These are phyloP conservation scores for Candida piceae DNA, from an alignment of 805 yeast species.

Conservation along the genomic window DNA sequence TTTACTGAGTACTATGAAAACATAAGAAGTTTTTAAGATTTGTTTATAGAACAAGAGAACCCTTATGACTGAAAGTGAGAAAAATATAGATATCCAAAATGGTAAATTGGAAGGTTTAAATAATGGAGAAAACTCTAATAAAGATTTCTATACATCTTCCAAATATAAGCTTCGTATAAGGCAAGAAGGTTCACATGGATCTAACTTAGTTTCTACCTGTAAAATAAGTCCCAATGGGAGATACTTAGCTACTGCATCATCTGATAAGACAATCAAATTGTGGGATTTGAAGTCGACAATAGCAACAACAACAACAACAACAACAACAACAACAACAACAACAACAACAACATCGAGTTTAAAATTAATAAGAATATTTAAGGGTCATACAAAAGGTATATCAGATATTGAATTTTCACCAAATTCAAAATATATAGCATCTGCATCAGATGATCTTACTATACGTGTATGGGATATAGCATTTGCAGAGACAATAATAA, in stretches of 20 bases:
- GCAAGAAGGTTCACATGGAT: slow-evolving; percentile 10
- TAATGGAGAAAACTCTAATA: too few relatives aligned
- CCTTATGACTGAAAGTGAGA: too few relatives aligned
- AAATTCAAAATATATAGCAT: slow-evolving; percentile 64
- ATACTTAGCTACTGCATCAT: slow-evolving; percentile 51
- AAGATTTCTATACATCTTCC: too few relatives aligned
- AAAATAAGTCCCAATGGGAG: slow-evolving; percentile 59
- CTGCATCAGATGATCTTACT: slow-evolving; percentile 83
- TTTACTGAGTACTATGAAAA: too few relatives aligned
- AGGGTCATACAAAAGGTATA: slow-evolving; percentile 67
- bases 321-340: neutral
- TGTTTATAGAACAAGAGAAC: too few relatives aligned
- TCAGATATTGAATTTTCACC: slow-evolving; percentile 79
- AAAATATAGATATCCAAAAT: too few relatives aligned
- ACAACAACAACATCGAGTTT: slow-evolving; percentile 18
- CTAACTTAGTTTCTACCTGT: slow-evolving; percentile 36
- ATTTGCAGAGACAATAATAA: slow-evolving; percentile 43
- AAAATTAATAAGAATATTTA: slow-evolving; percentile 28
- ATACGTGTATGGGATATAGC: slow-evolving; percentile 65
- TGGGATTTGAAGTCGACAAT: slow-evolving; percentile 44
- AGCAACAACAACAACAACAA: slow-evolving; percentile 6
- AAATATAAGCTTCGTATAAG: slow-evolving; percentile 12
- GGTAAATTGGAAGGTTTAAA: too few relatives aligned
- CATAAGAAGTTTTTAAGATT: too few relatives aligned
- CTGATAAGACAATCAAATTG: slow-evolving; percentile 54